phyloP scores from a whole-genome alignment of 192 early-diverging fungal genomes.

The Dissophora ornata region DNA sequence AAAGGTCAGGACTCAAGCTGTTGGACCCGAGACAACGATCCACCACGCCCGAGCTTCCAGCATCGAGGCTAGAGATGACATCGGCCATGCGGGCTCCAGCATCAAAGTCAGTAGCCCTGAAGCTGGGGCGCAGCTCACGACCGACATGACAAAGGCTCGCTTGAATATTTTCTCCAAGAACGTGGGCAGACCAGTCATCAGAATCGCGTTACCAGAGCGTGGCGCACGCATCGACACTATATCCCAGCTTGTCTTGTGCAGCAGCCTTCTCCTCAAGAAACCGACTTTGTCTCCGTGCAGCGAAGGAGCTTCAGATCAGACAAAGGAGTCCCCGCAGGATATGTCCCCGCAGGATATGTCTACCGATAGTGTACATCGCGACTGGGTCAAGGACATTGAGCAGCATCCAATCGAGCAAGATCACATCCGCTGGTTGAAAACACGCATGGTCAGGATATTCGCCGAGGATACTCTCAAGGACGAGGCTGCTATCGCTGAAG shows the following conservation, averaged over 20 bases:
- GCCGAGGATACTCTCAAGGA: neutral
- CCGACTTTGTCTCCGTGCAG: neutral
- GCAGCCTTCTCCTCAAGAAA: conserved; percentile 3
- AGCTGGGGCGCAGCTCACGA: neutral
- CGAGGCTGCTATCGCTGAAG: neutral
- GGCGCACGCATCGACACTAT: conserved; percentile 3
- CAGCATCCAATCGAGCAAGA: neutral
- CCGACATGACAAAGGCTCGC: neutral
- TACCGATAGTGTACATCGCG: neutral
- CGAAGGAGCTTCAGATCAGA: neutral
- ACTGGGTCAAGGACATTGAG: neutral
- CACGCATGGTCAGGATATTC: neutral
- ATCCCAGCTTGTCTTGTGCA: conserved; percentile 1
- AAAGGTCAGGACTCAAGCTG: conserved; percentile 2
- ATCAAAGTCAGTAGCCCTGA: neutral
- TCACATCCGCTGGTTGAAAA: neutral
- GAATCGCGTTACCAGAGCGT: neutral
- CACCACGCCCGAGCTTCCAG: neutral
- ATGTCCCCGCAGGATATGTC: no score
- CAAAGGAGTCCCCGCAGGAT: neutral
- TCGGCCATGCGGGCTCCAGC: neutral
- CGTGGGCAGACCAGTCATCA: neutral
- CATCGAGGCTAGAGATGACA: conserved; percentile 6
- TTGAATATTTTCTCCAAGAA: neutral
- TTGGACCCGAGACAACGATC: neutral